phyloP scores from a whole-genome alignment of 2,329 filamentous ascomycete species.

The Aspergillus pseudoterreus region DNA sequence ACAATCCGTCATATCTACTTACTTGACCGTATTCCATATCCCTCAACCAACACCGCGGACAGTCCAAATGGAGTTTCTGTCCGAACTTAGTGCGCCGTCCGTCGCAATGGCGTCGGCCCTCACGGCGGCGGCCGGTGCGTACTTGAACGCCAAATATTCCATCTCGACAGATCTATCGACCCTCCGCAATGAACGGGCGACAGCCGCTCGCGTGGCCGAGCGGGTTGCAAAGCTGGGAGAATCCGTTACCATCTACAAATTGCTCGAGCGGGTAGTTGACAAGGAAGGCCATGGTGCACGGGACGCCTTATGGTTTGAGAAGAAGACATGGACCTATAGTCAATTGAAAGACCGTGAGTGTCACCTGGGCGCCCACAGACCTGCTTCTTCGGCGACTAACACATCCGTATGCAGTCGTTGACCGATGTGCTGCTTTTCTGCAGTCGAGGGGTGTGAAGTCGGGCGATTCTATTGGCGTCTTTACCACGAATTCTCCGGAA shows the following conservation, averaged over 20 bases:
- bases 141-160: slow-evolving; percentile 43
- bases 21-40: background rate
- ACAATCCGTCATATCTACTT: too few species aligned
- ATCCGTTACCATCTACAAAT: slow-evolving; percentile 38
- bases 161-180: slow-evolving; percentile 39
- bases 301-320: slow-evolving; percentile 49
- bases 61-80: slow-evolving; percentile 25
- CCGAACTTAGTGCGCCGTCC: slow-evolving; percentile 24
- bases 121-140: slow-evolving; percentile 34
- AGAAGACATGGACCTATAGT: slow-evolving; percentile 46
- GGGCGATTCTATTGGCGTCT: slow-evolving; percentile 45
- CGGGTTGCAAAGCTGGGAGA: slow-evolving; percentile 38
- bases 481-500: slow-evolving; percentile 48
- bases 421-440: slow-evolving; percentile 43
- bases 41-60: background rate
- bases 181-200: slow-evolving; percentile 32
- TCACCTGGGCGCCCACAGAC: too few species aligned
- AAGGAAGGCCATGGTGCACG: slow-evolving; percentile 34
- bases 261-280: slow-evolving; percentile 41
- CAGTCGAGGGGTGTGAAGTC: slow-evolving; percentile 33
- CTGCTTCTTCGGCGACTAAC: slow-evolving; percentile 4
- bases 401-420: slow-evolving; percentile 33
- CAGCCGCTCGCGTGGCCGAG: slow-evolving; percentile 30
- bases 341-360: slow-evolving; percentile 42
- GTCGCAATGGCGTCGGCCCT: slow-evolving; percentile 34